Evolutionary conservation across 192 early-diverging fungal species (phyloP).

Genomic region (Allomyces javanicus): DNA sequence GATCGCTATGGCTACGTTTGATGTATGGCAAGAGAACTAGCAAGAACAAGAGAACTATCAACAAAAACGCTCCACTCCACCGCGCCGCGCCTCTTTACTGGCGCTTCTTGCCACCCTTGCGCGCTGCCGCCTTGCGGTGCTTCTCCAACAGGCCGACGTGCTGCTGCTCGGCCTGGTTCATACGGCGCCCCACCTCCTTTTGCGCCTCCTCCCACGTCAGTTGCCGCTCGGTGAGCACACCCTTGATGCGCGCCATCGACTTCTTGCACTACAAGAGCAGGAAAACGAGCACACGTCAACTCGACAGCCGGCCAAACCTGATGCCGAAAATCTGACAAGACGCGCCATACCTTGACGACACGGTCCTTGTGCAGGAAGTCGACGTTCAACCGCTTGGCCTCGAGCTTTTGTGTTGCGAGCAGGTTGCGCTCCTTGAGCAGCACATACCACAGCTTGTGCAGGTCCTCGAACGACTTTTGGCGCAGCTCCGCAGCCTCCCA

Average conservation of each 20-base stretch:
- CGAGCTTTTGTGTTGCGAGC: slow-evolving; percentile 50
- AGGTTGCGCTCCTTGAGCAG: slow-evolving; percentile 68
- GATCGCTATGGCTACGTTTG: too few species aligned
- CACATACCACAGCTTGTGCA: slow-evolving; percentile 89
- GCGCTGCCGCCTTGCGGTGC: too few species aligned
- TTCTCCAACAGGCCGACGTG: too few species aligned
- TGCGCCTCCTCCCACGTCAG: slow-evolving; percentile 36
- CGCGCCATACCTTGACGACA: slow-evolving; percentile 29
- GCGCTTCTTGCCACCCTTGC: too few species aligned
- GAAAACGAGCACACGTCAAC: background rate
- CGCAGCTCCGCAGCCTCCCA: slow-evolving; percentile 82
- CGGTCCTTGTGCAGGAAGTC: slow-evolving; percentile 42
- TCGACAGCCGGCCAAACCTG: background rate
- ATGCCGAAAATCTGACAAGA: background rate
- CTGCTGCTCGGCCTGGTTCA: too few species aligned
- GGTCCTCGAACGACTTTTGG: slow-evolving; percentile 84
- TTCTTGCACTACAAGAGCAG: slow-evolving; percentile 40
- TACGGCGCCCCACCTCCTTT: background rate
- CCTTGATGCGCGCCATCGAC: slow-evolving; percentile 65
- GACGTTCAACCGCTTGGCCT: slow-evolving; percentile 31
- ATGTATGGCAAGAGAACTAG: too few species aligned
- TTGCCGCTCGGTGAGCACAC: slow-evolving; percentile 53
- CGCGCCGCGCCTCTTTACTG: too few species aligned
- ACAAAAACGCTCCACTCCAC: too few species aligned
- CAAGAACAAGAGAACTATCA: too few species aligned